These are phyloP conservation scores for Trichoderma atrobrunneum DNA, from an alignment of 2,329 filamentous ascomycete genomes.

Conservation along the genomic window DNA sequence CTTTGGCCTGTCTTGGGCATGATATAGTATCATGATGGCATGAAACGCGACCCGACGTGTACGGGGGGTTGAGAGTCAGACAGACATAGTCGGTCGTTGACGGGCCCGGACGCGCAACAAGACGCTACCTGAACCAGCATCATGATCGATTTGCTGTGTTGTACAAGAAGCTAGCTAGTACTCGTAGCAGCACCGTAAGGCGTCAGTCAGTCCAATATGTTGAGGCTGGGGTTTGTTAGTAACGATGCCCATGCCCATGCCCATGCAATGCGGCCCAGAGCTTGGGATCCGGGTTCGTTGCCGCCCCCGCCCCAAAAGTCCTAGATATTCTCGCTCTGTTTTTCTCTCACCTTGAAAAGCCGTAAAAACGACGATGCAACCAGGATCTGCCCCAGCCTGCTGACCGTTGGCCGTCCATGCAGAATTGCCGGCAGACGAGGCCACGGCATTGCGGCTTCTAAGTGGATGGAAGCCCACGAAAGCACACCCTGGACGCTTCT, in stretches of 20 bases:
- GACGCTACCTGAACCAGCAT: too few species aligned
- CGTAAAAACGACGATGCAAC: not conserved
- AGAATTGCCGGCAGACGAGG: constrained; percentile 2
- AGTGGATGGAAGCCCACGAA: not conserved
- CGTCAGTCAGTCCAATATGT: not conserved
- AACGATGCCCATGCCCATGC: not conserved
- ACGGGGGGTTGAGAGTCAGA: not conserved
- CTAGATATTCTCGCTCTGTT: not conserved
- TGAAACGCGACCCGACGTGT: constrained; percentile 18
- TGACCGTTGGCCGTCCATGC: not conserved
- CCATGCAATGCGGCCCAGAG: not conserved
- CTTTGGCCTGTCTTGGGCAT: constrained; percentile 2
- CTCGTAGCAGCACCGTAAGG: not conserved
- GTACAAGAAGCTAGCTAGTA: not conserved
- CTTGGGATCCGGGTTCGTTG: not conserved
- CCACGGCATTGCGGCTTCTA: not conserved
- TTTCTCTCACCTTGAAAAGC: not conserved
- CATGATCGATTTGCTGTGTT: not conserved
- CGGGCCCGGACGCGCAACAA: not conserved
- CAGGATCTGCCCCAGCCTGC: constrained; percentile 6
- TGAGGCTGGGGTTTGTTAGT: not conserved
- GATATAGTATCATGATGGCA: not conserved
- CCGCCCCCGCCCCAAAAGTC: not conserved
- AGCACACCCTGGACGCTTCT: not conserved
- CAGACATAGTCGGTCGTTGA: not conserved